phyloP scores from a whole-genome alignment of 2,329 filamentous ascomycete species.

The Cryphonectria carpinicola region DNA sequence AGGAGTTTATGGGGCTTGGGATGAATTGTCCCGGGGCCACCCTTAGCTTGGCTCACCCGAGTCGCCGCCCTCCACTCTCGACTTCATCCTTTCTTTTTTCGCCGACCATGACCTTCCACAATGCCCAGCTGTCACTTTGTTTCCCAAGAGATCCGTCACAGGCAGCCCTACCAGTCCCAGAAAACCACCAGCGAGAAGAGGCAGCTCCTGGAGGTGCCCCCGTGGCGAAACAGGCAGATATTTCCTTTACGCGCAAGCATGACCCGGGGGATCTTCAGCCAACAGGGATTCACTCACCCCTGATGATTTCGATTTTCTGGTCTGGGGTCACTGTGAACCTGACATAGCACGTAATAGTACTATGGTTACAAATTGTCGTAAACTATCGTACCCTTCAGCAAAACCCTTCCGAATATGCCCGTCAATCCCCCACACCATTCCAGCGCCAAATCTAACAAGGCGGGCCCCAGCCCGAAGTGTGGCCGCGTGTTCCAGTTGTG shows the following conservation, averaged over 20 bases:
- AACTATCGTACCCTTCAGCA: not conserved
- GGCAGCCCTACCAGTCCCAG: not conserved
- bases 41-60: slow-evolving; percentile 12
- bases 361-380: not conserved
- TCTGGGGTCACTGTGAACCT: slow-evolving; percentile 23
- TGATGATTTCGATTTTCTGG: not conserved
- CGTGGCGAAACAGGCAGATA: not conserved
- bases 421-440: slow-evolving; percentile 3
- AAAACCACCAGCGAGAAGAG: not conserved
- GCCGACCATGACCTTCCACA: not conserved
- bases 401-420: slow-evolving; percentile 15
- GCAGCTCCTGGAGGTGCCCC: not conserved
- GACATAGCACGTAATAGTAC: not conserved
- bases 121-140: not conserved
- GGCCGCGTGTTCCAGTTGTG: not conserved
- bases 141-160: no score
- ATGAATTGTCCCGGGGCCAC: not conserved
- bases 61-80: slow-evolving; percentile 26
- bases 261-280: not conserved
- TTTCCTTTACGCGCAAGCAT: not conserved
- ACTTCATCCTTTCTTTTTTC: slow-evolving; percentile 24
- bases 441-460: slow-evolving; percentile 11
- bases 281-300: not conserved
- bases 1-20: not conserved
- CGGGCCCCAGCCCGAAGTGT: not conserved